Evolutionary conservation across 148 eudicot species (phyloP).

Genomic region (Linanthus parryae): DNA sequence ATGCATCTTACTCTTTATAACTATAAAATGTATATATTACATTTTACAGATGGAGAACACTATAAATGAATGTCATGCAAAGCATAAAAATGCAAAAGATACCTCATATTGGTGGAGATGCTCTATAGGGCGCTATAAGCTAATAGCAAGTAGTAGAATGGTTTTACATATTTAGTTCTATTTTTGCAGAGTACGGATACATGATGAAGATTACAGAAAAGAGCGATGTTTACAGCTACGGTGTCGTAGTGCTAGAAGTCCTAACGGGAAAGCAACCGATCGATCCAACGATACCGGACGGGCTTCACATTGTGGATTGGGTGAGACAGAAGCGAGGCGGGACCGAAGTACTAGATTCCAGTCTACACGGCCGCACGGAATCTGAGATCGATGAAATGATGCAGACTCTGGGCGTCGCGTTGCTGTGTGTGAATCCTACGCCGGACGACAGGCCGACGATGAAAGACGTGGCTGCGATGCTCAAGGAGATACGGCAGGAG

Average conservation of each 20-base stretch:
- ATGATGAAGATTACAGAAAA: constrained; percentile 81
- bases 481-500: constrained; percentile 52
- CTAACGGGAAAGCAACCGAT: constrained; percentile 81
- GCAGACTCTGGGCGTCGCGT: constrained; percentile 64
- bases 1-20: no score
- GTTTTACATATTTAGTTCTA: neutral
- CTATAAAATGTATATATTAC: no score
- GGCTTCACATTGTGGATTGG: constrained; percentile 77
- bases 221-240: constrained; percentile 82
- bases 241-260: constrained; percentile 70
- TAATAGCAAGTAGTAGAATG: no score
- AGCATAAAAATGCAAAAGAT: no score
- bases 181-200: constrained; percentile 65
- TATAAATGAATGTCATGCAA: no score
- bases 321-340: constrained; percentile 51
- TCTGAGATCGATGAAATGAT: constrained; percentile 66
- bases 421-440: constrained; percentile 50
- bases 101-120: no score
- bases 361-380: constrained; percentile 48
- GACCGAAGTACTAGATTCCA: constrained; percentile 44
- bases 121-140: no score
- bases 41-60: no score
- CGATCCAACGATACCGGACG: constrained; percentile 76
- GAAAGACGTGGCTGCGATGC: constrained; percentile 85
- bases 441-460: constrained; percentile 75